phyloP scores from a whole-genome alignment of 2,329 filamentous ascomycete genomes.

The Trichoderma asperellum region DNA sequence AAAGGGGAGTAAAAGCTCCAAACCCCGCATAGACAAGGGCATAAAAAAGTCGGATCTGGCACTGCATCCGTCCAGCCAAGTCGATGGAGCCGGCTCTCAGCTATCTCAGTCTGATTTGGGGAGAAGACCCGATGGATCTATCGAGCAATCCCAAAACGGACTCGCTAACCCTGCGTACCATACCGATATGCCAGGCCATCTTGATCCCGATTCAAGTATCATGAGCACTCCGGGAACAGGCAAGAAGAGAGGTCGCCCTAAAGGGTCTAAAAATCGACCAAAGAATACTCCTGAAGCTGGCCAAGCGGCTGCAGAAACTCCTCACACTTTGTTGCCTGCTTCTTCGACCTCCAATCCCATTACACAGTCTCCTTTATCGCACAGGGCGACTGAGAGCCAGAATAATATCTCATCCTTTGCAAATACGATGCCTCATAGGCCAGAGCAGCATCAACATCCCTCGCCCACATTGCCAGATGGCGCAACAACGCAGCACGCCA shows the following conservation, averaged over 20 bases:
- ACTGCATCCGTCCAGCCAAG: slow-evolving; percentile 7
- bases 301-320: slow-evolving; percentile 6
- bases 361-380: slow-evolving; percentile 30
- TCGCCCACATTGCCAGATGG: slow-evolving; percentile 9
- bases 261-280: slow-evolving; percentile 51
- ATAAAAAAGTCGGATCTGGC: slow-evolving; percentile 48
- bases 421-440: slow-evolving; percentile 8
- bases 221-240: slow-evolving; percentile 33
- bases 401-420: slow-evolving; percentile 13
- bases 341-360: slow-evolving; percentile 14
- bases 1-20: slow-evolving; percentile 55
- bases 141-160: slow-evolving; percentile 4
- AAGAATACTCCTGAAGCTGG: slow-evolving; percentile 35
- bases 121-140: background rate
- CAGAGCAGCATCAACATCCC: slow-evolving; percentile 17
- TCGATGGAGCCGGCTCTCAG: slow-evolving; percentile 14
- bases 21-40: slow-evolving; percentile 53
- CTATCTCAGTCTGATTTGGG: background rate
- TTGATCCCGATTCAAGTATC: slow-evolving; percentile 30
- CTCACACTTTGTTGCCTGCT: background rate
- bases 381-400: slow-evolving; percentile 28
- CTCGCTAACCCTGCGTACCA: background rate
- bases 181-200: slow-evolving; percentile 12
- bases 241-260: slow-evolving; percentile 48
- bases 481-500: background rate